Evolutionary conservation across 805 yeast genomes (phyloP).

Genomic region (Wickerhamomyces rabaulensis): DNA sequence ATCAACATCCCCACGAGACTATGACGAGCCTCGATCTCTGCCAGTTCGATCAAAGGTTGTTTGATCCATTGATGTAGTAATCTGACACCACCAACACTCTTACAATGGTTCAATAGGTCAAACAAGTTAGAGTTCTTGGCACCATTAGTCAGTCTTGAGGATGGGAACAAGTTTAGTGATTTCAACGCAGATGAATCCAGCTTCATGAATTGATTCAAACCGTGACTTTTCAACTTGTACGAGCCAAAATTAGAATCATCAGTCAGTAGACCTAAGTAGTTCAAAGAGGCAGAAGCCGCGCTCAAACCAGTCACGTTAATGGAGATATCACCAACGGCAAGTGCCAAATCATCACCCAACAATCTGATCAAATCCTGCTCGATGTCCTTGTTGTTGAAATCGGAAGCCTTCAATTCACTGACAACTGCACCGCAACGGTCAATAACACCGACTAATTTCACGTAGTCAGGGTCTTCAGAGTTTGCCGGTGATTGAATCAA

Average conservation of each 20-base stretch:
- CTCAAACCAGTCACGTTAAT: conserved; percentile 48
- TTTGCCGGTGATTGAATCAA: conserved; percentile 43
- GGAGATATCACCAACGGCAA: conserved; percentile 51
- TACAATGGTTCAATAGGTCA: conserved; percentile 84
- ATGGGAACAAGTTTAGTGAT: conserved; percentile 82
- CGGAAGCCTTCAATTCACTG: conserved; percentile 51
- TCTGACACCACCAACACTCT: conserved; percentile 84
- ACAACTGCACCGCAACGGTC: conserved; percentile 75
- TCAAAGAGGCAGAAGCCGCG: conserved; percentile 63
- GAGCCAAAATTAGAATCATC: conserved; percentile 51
- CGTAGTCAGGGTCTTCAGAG: conserved; percentile 45
- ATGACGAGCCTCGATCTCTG: conserved; percentile 63
- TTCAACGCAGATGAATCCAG: conserved; percentile 86
- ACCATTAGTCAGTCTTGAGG: conserved; percentile 25
- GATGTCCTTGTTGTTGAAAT: conserved; percentile 60
- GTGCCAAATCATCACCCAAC: conserved; percentile 48
- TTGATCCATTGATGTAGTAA: conserved; percentile 90
- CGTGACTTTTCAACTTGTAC: conserved; percentile 58
- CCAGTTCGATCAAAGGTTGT: conserved; percentile 76
- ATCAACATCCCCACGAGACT: conserved; percentile 66
- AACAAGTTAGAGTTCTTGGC: conserved; percentile 57
- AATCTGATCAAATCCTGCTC: conserved; percentile 76
- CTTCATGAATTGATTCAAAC: conserved; percentile 77
- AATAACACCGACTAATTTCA: conserved; percentile 64
- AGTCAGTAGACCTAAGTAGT: conserved; percentile 59